Evolutionary conservation across 768 basidiomycete species (phyloP).

Genomic region (Russula compacta): DNA sequence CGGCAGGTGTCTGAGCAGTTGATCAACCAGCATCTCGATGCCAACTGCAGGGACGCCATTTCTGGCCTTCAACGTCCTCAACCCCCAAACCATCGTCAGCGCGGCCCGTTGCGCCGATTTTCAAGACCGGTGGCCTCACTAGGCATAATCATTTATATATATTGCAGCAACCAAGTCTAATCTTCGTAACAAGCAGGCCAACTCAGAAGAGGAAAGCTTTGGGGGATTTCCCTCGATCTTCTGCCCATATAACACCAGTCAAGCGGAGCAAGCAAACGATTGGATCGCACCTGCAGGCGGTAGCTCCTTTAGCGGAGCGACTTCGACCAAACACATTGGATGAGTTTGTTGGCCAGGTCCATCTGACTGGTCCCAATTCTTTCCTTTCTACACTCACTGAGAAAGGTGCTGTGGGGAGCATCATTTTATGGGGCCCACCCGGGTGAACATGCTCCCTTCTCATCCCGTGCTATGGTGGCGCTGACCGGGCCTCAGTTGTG

Average conservation of each 20-base stretch:
- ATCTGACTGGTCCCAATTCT: constrained; percentile 50
- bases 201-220: background rate
- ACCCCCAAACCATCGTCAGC: background rate
- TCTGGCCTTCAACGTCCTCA: background rate
- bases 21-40: constrained; percentile 15
- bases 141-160: background rate
- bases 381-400: constrained; percentile 46
- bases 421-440: constrained; percentile 71
- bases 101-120: constrained; percentile 10
- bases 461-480: background rate
- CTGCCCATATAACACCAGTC: background rate
- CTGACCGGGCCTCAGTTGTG: constrained; percentile 35
- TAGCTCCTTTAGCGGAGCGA: constrained; percentile 61
- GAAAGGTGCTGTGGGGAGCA: constrained; percentile 43
- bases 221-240: background rate
- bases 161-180: background rate
- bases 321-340: constrained; percentile 57
- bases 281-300: constrained; percentile 23
- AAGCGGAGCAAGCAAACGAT: constrained; percentile 9
- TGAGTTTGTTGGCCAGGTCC: constrained; percentile 66
- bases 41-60: constrained; percentile 11
- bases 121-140: background rate
- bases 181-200: background rate
- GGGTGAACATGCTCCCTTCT: constrained; percentile 33
- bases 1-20: constrained; percentile 7